phyloP scores from a whole-genome alignment of 2,329 filamentous ascomycete species.

The Aspergillus spinulosporus region DNA sequence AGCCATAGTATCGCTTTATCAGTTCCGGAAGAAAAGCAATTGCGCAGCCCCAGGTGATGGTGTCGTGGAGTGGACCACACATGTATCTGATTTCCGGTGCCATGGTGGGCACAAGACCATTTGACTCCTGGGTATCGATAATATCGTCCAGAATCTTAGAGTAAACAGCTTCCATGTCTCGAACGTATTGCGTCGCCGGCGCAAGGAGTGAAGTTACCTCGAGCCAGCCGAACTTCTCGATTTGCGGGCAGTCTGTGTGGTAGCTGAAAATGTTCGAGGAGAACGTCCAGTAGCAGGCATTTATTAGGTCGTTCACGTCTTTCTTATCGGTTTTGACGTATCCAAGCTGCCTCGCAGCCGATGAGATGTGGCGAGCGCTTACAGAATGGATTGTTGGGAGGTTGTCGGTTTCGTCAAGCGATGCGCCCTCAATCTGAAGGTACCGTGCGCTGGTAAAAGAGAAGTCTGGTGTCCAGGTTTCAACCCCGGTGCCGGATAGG shows the following conservation, averaged over 20 bases:
- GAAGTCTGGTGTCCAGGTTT: conserved; percentile 27
- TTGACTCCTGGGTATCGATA: conserved; percentile 47
- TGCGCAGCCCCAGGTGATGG: conserved; percentile 32
- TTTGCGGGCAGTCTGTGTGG: conserved; percentile 51
- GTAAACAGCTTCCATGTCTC: conserved; percentile 50
- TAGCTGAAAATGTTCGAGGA: conserved; percentile 48
- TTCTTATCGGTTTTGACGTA: conserved; percentile 26
- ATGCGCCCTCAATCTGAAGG: conserved; percentile 27
- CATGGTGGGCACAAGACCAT: conserved; percentile 50
- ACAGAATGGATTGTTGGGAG: conserved; percentile 22
- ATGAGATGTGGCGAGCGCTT: conserved; percentile 25
- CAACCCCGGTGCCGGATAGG: conserved; percentile 20
- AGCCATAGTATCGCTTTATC: conserved; percentile 24
- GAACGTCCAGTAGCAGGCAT: conserved; percentile 50
- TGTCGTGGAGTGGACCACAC: conserved; percentile 52
- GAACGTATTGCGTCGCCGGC: conserved; percentile 49
- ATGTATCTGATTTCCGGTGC: conserved; percentile 51
- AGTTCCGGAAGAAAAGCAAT: conserved; percentile 27
- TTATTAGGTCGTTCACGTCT: conserved; percentile 28
- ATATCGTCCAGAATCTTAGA: conserved; percentile 52
- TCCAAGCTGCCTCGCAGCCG: conserved; percentile 23
- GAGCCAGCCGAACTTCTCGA: conserved; percentile 53
- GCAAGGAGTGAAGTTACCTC: conserved; percentile 51
- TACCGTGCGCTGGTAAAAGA: conserved; percentile 29
- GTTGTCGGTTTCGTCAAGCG: conserved; percentile 9